Evolutionary conservation across 2,329 filamentous ascomycete genomes (phyloP), one percentile per base, ranked within the genome.

Genomic region (Periglandula ipomoeae): DNA sequence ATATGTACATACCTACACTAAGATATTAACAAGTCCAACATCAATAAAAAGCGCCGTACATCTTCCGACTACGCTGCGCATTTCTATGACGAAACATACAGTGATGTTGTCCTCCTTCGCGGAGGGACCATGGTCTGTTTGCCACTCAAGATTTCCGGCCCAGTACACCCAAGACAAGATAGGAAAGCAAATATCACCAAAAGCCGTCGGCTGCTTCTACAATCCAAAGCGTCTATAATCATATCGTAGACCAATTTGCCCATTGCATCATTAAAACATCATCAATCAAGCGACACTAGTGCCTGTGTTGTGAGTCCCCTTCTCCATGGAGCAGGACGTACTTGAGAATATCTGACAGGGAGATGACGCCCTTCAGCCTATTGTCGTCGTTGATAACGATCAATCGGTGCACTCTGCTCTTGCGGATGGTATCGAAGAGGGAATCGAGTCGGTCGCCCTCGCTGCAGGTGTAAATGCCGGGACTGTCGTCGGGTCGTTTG

Each of bases 361-460:
- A 96, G 52, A 98, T 82, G 48, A 98, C 81, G 42, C 93, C 93
- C 64, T 85, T 87, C 48, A 98, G 79, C 57, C 84, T 82, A 63
- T 84, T 88, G 46, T 90, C 79, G 56, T 96, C 89, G 65, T 98
- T 90, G 50, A 98, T 87, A 44, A 98, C 85, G 49, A 97, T 84
- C 55, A 98, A 75, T 54, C 93, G 81, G 68, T 98, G 93, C 24
- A 98, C 91, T 52, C 94, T 80, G 41, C 90, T 95, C 70, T 91
- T 94, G 56, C 91, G 87, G 57, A 98, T 87, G 1, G 93, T 97
- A 65, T 96, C 90, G 65, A 97, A 97, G 57, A 98, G 93, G 10
- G 90, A 91, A 64, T 95, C 91, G 44, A 98, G 78, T 48, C 90
- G 84, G 67, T 98, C 93, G 53, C 94, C 85, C 54, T 93, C 78